Base-by-base conservation (phyloP, 257 asterid species). In the Verbena officinalis region DNA sequence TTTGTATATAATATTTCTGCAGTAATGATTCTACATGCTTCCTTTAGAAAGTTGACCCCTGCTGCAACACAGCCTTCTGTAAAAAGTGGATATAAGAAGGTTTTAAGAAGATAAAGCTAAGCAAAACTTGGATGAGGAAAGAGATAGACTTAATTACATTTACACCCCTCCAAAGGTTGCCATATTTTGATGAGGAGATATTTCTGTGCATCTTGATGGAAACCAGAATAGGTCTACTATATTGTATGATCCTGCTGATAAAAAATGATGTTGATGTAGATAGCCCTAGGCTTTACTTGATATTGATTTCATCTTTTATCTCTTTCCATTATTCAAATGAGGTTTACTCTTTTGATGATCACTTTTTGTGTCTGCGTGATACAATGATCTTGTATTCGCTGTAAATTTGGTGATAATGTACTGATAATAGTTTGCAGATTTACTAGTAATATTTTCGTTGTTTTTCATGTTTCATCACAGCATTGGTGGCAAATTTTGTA, bases 1-100 rank as follows among this genome's bases (percentile, higher is more conserved):
- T 34, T 49, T 16, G 54, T 36, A 3, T 6, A n/a, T 22, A n/a
- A 16, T 55, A 30, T 63, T 22, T 65, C 62, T 80, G 78, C 95
- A 93, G 99, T 76, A 54, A 70, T 79, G 88, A 77, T 93, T 74
- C 75, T 87, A 68, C 99, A 93, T 44, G 95, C 97, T 34, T 84
- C 97, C 0, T 76, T 90, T 57, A 76, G 99, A 82, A 93, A 86
- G 75, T 83, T 93, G 77, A 88, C 94, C 58, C 80, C 85, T 30
- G 58, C 85, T 30, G 58, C 86, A 14, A 87, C 81, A 44, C 96
- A 77, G 65, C 66, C 80, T 59, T 62, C 75, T 60, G 71, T 24
- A 49, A 73, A 72, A 74, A 80, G 81, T 52, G 83, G 87, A 43
- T 52, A 54, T 40, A 71, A 71, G 74, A 76, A 69, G 52, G 57